phyloP scores from a whole-genome alignment of 176 grass and related monocot genomes.

The Lolium rigidum region DNA sequence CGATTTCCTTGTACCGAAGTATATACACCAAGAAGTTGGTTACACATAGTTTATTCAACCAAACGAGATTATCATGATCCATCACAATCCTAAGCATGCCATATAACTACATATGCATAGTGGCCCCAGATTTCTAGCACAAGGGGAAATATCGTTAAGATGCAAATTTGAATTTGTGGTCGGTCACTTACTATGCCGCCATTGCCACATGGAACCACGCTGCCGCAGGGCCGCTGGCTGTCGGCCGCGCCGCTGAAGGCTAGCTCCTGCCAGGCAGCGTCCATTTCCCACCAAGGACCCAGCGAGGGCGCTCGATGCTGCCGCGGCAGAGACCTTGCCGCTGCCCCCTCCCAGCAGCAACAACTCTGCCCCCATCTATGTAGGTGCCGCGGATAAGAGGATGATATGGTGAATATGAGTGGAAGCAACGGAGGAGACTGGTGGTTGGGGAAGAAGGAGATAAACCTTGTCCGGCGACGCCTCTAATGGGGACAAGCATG shows the following conservation, averaged over 20 bases:
- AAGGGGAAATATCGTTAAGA: no score
- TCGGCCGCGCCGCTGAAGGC: background rate
- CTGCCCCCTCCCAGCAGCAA: background rate
- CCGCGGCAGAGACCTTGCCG: background rate
- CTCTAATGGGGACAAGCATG: background rate
- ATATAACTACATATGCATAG: background rate
- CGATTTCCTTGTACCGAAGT: no score
- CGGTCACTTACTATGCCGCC: background rate
- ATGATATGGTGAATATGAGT: background rate
- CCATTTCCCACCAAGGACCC: background rate
- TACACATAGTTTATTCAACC: no score
- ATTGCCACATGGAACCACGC: background rate
- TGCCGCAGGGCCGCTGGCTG: no score
- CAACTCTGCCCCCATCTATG: background rate
- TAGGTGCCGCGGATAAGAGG: constrained; percentile 1
- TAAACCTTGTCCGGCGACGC: background rate
- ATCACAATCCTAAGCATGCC: background rate
- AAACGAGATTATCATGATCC: background rate
- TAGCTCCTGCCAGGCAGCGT: background rate
- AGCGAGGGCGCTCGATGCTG: background rate
- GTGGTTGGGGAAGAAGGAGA: background rate
- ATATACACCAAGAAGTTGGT: no score
- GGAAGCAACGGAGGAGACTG: background rate
- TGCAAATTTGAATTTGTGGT: no score
- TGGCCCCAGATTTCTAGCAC: background rate